Evolutionary conservation across 768 basidiomycete species (phyloP).

Genomic region (Chalciporus chontae): DNA sequence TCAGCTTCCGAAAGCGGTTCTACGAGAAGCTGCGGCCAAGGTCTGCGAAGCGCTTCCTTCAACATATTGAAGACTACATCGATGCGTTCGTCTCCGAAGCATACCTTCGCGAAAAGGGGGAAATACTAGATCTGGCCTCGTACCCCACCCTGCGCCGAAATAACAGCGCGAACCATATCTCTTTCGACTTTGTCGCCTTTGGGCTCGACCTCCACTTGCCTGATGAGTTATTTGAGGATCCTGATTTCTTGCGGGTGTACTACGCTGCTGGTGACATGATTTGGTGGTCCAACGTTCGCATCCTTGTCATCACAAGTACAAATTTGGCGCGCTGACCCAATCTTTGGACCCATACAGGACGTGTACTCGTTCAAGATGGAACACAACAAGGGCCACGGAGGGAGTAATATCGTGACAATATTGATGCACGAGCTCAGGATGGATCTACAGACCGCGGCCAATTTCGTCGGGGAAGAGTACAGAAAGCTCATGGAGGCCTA

Average conservation of each 20-base stretch:
- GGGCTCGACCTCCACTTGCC: conserved; percentile 60
- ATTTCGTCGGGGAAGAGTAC: conserved; percentile 53
- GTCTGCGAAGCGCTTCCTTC: conserved; percentile 40
- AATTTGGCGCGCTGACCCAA: background rate
- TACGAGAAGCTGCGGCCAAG: conserved; percentile 41
- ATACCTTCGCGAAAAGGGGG: conserved; percentile 52
- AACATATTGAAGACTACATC: conserved; percentile 54
- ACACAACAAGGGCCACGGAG: conserved; percentile 57
- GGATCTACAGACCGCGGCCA: conserved; percentile 55
- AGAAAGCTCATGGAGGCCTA: conserved; percentile 49
- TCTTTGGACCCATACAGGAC: conserved; percentile 40
- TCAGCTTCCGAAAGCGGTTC: conserved; percentile 54
- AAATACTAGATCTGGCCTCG: conserved; percentile 50
- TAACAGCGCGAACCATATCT: conserved; percentile 63
- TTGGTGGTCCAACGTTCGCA: conserved; percentile 65
- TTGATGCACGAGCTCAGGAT: conserved; percentile 55
- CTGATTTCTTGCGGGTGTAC: conserved; percentile 50
- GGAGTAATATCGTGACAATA: conserved; percentile 68
- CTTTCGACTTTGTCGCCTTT: conserved; percentile 62
- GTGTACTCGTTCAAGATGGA: conserved; percentile 75
- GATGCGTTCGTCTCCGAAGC: conserved; percentile 59
- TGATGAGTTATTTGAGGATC: conserved; percentile 57
- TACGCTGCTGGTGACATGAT: conserved; percentile 62
- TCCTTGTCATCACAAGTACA: background rate
- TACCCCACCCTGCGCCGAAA: conserved; percentile 62